Base-by-base conservation (phyloP, 2,329 filamentous ascomycete genomes). In the Hymenoscyphus albidus region DNA sequence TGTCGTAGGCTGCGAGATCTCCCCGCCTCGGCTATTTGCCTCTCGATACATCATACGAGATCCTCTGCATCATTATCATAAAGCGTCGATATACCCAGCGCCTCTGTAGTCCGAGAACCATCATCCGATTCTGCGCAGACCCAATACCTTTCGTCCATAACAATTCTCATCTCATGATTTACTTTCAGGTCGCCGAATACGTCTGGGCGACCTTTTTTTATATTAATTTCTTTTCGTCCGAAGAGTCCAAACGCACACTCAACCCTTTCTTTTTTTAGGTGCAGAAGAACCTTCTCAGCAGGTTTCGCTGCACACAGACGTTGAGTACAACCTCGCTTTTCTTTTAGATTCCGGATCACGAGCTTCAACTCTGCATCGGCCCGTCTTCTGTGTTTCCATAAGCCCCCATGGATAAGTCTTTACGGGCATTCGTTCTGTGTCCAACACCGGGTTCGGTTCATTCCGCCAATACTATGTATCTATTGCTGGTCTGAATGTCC, bases 341-440 rank as follows among this genome's bases (percentile, higher is more conserved):
- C 13, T 27, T 27, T 27, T 59, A 22, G 38, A 61, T 39, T 69
- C 60, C 62, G 35, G 57, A 51, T 67, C 65, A 70, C 67, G 62
- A 69, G 69, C 62, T 64, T 63, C 62, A 27, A 10, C 22, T 31
- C 59, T 69, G 67, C 65, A 67, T 64, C 67, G 61, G 65, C 48
- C 70, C 68, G 70, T 63, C 58, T 64, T 57, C 32, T 64, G 69
- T 70, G 68, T 65, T 64, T 62, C 63, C 59, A 58, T 67, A 62
- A 69, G 64, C 65, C 62, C 69, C 67, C 66, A 67, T 61, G 65
- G 59, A 40, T 56, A 70, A 69, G 62, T 59, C 42, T 14, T 32
- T 35, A 18, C 13, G 56, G 63, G 68, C 64, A 65, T 35, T 61
- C 40, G 38, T 51, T 58, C 64, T 64, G 31, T 55, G 56, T 68